Conservation (phyloP, 2,329 filamentous ascomycete species). For the Fusarium keratoplasticum region DNA sequence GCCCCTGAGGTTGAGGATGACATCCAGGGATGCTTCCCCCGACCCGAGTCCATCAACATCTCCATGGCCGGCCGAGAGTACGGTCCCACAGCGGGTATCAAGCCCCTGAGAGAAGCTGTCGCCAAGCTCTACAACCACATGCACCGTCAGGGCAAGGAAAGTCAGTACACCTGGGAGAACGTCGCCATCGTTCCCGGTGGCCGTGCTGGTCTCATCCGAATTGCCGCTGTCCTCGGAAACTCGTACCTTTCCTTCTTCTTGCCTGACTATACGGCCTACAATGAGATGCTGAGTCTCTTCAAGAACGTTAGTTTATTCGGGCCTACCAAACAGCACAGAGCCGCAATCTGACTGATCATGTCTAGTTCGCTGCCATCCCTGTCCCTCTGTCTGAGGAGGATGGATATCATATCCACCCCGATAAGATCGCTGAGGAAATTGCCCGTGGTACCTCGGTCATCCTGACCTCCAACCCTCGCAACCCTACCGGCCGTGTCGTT, state of each 20-base stretch:
- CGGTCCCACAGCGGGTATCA: constrained; percentile 93
- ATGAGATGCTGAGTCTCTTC: constrained; percentile 96
- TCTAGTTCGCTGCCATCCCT: constrained; percentile 84
- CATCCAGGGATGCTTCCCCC: constrained; percentile 87
- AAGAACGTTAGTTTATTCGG: constrained; percentile 73
- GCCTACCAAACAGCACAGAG: not conserved
- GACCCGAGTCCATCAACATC: constrained; percentile 83
- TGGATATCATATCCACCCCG: constrained; percentile 91
- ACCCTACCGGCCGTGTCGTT: constrained; percentile 91
- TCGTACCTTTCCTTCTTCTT: constrained; percentile 95
- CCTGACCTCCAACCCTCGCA: constrained; percentile 93
- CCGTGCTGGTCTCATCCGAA: constrained; percentile 90
- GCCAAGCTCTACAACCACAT: constrained; percentile 93
- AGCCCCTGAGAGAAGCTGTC: constrained; percentile 87
- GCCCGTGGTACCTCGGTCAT: constrained; percentile 88
- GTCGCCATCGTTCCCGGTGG: constrained; percentile 96
- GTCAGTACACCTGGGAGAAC: constrained; percentile 97
- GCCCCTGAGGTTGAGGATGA: constrained; percentile 95
- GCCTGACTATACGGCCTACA: constrained; percentile 96
- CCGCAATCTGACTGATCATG: constrained; percentile 13
- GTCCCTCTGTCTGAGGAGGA: constrained; percentile 87
- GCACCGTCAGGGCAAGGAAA: constrained; percentile 87
- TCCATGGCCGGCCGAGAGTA: constrained; percentile 86
- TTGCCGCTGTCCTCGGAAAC: constrained; percentile 93
- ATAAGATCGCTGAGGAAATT: constrained; percentile 93